These are phyloP conservation scores for Lasiodiplodia sp. DNA, from an alignment of 2,329 filamentous ascomycete species.

Conservation along the genomic window DNA sequence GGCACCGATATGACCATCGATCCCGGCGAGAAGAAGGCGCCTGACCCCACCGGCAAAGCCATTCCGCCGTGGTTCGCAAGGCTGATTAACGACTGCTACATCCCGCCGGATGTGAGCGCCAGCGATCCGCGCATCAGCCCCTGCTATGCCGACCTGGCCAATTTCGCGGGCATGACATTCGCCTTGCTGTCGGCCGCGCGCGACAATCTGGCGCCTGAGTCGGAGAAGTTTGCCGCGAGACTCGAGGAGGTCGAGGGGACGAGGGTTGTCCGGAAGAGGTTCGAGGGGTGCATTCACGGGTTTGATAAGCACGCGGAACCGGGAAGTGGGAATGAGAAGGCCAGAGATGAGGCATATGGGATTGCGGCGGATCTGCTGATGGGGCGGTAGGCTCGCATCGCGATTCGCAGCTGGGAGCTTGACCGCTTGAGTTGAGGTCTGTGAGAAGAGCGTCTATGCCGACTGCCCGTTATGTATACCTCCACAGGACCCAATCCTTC, in stretches of 20 bases:
- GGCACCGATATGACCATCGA: constrained; percentile 42
- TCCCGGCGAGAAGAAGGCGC: constrained; percentile 40
- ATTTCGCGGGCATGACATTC: constrained; percentile 36
- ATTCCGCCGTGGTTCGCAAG: constrained; percentile 35
- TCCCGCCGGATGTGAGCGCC: constrained; percentile 36
- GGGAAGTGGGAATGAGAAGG: constrained; percentile 38
- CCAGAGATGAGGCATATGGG: constrained; percentile 42
- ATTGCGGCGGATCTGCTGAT: constrained; percentile 37
- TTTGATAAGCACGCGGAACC: constrained; percentile 46
- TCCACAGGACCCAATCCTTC: not conserved
- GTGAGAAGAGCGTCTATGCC: not conserved
- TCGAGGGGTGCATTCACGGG: constrained; percentile 46
- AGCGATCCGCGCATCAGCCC: constrained; percentile 47
- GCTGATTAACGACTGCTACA: constrained; percentile 47
- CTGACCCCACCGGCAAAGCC: constrained; percentile 33
- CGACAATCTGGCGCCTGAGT: constrained; percentile 48
- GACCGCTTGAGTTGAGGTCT: too few species aligned
- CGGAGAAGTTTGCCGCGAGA: constrained; percentile 43
- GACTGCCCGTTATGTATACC: not conserved
- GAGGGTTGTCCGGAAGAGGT: constrained; percentile 38
- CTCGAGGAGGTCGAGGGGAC: constrained; percentile 33
- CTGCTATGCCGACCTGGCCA: constrained; percentile 36
- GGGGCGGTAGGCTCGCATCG: not conserved
- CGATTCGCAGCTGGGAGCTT: not conserved
- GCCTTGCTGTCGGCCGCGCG: constrained; percentile 47